A percentile compares a stretch with the other conserved stretches of the same genome.
phyloP scores from a whole-genome alignment of 306 rosid genomes.

The Clitoria ternatea region DNA sequence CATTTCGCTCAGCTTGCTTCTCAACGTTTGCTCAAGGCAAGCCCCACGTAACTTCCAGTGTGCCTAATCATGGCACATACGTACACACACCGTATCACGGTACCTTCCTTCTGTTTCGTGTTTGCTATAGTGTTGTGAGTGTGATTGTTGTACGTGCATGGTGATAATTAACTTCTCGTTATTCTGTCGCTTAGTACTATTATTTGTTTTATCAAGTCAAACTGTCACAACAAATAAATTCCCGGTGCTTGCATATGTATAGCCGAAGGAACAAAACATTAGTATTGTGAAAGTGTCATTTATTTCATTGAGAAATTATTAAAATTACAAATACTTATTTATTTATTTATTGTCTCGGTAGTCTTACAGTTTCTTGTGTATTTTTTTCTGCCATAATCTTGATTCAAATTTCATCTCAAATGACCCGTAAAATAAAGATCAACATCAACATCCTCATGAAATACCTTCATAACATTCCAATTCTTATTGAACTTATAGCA shows the following conservation, averaged over 20 bases:
- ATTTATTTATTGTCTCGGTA: neutral
- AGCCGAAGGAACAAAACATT: neutral
- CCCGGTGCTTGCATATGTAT: neutral
- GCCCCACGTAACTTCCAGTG: conserved; percentile 56
- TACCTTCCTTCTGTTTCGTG: neutral
- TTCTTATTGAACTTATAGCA: too few species aligned
- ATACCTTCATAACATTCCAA: too few species aligned
- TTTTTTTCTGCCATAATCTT: too few species aligned
- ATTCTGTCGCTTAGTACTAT: neutral
- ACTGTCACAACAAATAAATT: neutral
- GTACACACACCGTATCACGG: neutral
- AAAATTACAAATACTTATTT: neutral
- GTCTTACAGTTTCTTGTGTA: too few species aligned
- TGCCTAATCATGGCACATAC: neutral
- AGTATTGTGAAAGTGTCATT: neutral
- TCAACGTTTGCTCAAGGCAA: conserved; percentile 49
- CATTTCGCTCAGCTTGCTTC: conserved; percentile 58
- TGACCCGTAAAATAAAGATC: too few species aligned
- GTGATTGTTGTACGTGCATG: conserved; percentile 20
- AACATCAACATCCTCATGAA: too few species aligned
- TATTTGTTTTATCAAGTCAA: neutral
- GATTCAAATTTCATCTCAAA: too few species aligned
- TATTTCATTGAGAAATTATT: neutral
- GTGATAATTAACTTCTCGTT: neutral
- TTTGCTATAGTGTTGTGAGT: neutral